phyloP scores from a whole-genome alignment of 257 asterid species.

The Solanum bulbocastanum region DNA sequence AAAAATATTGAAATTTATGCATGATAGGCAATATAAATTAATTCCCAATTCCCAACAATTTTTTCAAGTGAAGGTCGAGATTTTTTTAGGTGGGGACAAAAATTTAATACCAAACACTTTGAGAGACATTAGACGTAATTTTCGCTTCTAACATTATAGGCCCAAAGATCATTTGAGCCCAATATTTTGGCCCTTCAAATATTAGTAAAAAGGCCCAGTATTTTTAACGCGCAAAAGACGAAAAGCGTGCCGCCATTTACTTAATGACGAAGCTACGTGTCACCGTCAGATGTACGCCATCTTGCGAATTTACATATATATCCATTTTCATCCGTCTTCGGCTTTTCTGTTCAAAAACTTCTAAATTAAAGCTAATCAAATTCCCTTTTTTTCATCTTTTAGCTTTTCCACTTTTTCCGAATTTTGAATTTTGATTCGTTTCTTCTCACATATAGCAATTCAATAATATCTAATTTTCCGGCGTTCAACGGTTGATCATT shows the following conservation, averaged over 20 bases:
- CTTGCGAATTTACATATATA: not conserved
- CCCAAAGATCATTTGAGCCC: not conserved
- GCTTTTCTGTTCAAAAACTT: not conserved
- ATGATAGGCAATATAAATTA: not conserved
- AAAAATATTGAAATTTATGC: not conserved
- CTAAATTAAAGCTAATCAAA: not conserved
- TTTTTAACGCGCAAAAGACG: not conserved
- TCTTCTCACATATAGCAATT: not conserved
- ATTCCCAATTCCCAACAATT: not conserved
- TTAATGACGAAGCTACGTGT: conserved; percentile 33
- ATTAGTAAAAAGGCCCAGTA: not conserved
- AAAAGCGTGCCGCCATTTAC: conserved; percentile 1
- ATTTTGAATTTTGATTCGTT: not conserved
- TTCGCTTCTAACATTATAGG: not conserved
- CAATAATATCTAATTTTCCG: not conserved
- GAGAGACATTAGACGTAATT: not conserved
- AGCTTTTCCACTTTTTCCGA: not conserved
- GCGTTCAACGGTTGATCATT: not conserved
- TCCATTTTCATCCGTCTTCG: not conserved
- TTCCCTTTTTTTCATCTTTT: not conserved
- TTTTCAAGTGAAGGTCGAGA: not conserved
- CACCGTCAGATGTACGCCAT: conserved; percentile 27
- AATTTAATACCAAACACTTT: not conserved
- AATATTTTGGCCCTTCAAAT: not conserved
- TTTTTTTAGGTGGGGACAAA: not conserved